Base-by-base conservation (phyloP, 306 rosid species). In the Cyamopsis tetragonoloba region DNA sequence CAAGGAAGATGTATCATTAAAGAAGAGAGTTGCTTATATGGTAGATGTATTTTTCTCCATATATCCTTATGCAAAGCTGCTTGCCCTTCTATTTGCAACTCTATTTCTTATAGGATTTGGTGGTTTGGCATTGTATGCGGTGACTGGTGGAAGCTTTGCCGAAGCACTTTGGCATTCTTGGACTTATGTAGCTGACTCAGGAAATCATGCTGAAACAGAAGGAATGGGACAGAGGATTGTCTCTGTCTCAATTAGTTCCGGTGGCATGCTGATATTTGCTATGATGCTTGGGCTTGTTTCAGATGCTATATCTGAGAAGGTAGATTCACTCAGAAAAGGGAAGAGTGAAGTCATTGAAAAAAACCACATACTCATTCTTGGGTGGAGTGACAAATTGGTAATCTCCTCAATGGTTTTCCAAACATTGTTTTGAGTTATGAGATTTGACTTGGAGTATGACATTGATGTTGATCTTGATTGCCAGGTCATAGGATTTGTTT, bases 351-450 rank as follows among this genome's bases (percentile, higher is more conserved):
- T 92, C 70, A 92, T 92, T 66, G 98, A 92, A 81, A 87, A 79
- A 71, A 84, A 92, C 72, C 98, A 92, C 80, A 80, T 92, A 68
- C 98, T 92, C 80, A 84, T 92, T 79, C 98, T 92, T 72, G 98
- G 98, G 27, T 92, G 98, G 98, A 81, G 98, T 80, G 98, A 92
- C 77, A 92, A 92, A 84, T 72, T 92, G 96, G 98, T 92, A 87
- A 63, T 46, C 59, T 72, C 42, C 56, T 70, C 20, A n/a, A 34
- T 32, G 53, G 43, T 73, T 59, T 66, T 55, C 19, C 32, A 31
- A 18, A 7, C 75, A 24, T 19, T 54, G 32, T 38, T 31, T 34
- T 26, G 24, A 62, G 51, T 50, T 19, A 11, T 68, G 10, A 35
- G 14, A 48, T 38, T 23, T 43, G 6, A 62, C 35, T 23, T 28